Evolutionary conservation across 306 rosid species (phyloP), one percentile per base, ranked within the genome.

Genomic region (Prunus salicina): DNA sequence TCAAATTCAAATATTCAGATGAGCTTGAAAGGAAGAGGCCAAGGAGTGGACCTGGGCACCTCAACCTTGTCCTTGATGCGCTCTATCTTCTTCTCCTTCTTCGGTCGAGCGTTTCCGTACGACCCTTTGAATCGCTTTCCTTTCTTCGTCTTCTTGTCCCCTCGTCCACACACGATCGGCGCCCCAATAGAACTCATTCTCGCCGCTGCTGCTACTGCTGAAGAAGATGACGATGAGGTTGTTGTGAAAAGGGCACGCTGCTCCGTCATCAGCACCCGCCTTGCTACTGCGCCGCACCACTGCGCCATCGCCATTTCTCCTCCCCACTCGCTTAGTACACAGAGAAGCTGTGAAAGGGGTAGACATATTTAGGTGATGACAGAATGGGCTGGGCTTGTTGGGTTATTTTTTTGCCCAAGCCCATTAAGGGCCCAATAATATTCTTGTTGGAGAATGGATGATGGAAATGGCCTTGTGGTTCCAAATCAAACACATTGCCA

Each of bases 1-100:
- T 43, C 11, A 66, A 43, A 28, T 14, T 19, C 5, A 32, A 58
- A 9, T 24, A 45, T 71, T 93, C 81, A 94, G 78, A 91, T 88
- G 72, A 94, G 97, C 89, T 94, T 94, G 89, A 94, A 92, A 45
- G 98, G 95, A 61, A 94, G 97, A 80, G 98, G 98, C 98, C 98
- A 94, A 78, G 98, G 98, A 75, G 98, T 89, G 9, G 97, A 92
- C 89, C 94, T 89, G 83, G 97, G 96, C 60, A 94, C 96, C 90
- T 94, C 98, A 50, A 88, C 90, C 86, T 84, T 90, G 80, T 90
- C 97, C 85, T 95, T 92, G 64, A 95, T 87, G 64, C 97, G 97
- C 79, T 95, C 93, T 0, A 95, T 95, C 97, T 47, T 92, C 82
- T 92, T 91, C 83, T 95, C 98, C 83, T 79, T 95, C 86, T 89